phyloP scores from a whole-genome alignment of 108 stramenopile genomes.

The Pseudonitzschia multiseries region DNA sequence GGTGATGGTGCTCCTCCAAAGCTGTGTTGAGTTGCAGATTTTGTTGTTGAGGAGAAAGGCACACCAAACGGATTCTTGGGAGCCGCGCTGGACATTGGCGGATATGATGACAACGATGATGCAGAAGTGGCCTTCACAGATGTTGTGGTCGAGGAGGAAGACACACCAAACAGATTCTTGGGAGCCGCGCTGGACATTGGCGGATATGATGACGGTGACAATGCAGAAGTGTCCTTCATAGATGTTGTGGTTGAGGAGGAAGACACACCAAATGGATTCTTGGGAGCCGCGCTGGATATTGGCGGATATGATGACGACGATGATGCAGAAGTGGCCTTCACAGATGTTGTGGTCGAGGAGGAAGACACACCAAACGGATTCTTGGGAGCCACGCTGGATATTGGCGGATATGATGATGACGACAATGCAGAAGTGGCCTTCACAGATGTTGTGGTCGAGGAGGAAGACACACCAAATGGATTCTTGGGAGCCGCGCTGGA shows the following conservation, averaged over 20 bases:
- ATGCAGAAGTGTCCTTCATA: not conserved
- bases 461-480: slow-evolving; percentile 27
- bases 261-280: slow-evolving; percentile 31
- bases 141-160: slow-evolving; percentile 36
- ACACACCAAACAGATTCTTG: slow-evolving; percentile 31
- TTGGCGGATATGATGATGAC: slow-evolving; percentile 42
- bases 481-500: slow-evolving; percentile 33
- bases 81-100: slow-evolving; percentile 47
- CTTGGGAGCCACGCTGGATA: slow-evolving; percentile 43
- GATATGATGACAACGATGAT: slow-evolving; percentile 20
- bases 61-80: slow-evolving; percentile 34
- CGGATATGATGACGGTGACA: slow-evolving; percentile 30
- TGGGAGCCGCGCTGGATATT: slow-evolving; percentile 40
- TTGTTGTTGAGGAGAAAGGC: not conserved
- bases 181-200: slow-evolving; percentile 52
- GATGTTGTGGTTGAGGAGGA: not conserved
- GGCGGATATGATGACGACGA: slow-evolving; percentile 40
- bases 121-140: slow-evolving; percentile 14
- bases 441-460: not conserved
- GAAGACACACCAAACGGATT: slow-evolving; percentile 32
- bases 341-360: slow-evolving; percentile 41
- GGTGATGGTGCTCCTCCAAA: not conserved
- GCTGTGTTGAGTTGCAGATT: not conserved
- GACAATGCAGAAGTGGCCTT: not conserved
- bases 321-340: not conserved